Base-by-base conservation (phyloP, 164 flowering plant species). In the Chloranthus sessilifolius region DNA sequence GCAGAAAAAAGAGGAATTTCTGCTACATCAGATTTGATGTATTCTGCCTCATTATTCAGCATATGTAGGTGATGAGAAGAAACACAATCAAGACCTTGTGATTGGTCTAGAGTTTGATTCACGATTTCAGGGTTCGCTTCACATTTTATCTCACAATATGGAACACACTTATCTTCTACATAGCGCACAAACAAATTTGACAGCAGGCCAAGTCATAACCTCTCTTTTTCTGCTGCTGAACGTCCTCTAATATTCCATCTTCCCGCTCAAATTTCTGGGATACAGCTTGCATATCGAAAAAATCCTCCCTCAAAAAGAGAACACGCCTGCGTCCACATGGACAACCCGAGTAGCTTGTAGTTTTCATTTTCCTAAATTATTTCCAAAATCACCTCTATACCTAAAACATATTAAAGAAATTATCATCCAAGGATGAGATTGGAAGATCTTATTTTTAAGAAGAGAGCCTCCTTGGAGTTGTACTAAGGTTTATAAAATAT, bases 251-350 rank as follows among this genome's bases (percentile, higher is more conserved):
- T 50, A 78, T 50, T 47, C 58, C 67, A 24, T 52, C 67, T 47
- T 87, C 88, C 70, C 60, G 71, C 79, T 94, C 97, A 81, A 87
- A 89, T 47, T 61, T 73, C 68, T 60, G 79, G 17, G 95, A 87
- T 20, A 74, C 85, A 60, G 75, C 67, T 73, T 94, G 96, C 88
- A 94, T 65, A 50, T 80, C 81, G 12, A 43, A 31, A 11, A 94
- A 59, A 67, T 80, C 78, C 44, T 76, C 82, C 69, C 97, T 80
- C 47, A 81, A 35, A 57, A 29, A 79, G 19, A 94, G 72, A n/a
- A 69, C 61, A 29, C 35, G 53, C 61, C 44, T 63, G 28, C 62
- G 58, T 20, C 90, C 83, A 71, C 99, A 94, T 33, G 78, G 48
- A 28, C 80, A 71, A 47, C 66, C 60, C 29, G n/a, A n/a, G n/a